These are phyloP conservation scores for Funneliformis caledonium DNA, from an alignment of 371 early-diverging fungal genomes.

Conservation along the genomic window DNA sequence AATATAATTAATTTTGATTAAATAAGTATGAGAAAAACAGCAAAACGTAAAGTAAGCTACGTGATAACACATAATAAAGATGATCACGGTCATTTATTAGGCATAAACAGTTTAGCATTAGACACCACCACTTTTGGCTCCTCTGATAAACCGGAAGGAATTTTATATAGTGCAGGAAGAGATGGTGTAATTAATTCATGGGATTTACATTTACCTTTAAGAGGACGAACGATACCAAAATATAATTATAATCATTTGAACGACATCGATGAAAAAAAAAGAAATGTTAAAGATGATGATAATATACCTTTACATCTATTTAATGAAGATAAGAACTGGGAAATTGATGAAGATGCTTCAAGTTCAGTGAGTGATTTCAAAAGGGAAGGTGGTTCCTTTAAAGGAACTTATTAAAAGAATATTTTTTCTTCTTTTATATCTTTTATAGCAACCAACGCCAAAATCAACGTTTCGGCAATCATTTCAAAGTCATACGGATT, in stretches of 20 bases:
- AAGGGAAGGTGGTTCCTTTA: neutral
- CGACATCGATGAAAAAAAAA: neutral
- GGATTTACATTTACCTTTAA: conserved; percentile 65
- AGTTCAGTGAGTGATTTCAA: neutral
- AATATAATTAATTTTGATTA: neutral
- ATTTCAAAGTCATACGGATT: conserved; percentile 90
- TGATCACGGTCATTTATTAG: conserved; percentile 67
- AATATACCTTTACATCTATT: conserved; percentile 5
- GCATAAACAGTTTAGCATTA: conserved; percentile 77
- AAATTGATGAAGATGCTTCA: conserved; percentile 10
- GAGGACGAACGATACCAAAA: neutral
- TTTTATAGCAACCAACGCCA: neutral
- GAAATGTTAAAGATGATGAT: neutral
- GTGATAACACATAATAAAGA: conserved; percentile 42
- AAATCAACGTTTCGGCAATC: conserved; percentile 67
- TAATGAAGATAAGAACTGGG: conserved; percentile 13
- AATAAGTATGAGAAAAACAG: conserved; percentile 17
- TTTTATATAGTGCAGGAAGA: conserved; percentile 88
- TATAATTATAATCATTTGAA: neutral
- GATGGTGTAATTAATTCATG: conserved; percentile 90
- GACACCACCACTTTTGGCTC: conserved; percentile 51
- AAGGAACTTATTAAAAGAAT: neutral
- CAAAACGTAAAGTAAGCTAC: conserved; percentile 37
- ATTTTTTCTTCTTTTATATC: neutral
- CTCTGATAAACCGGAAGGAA: conserved; percentile 56